phyloP scores from a whole-genome alignment of 495 filamentous ascomycete species.

The Aspergillus biplanus region DNA sequence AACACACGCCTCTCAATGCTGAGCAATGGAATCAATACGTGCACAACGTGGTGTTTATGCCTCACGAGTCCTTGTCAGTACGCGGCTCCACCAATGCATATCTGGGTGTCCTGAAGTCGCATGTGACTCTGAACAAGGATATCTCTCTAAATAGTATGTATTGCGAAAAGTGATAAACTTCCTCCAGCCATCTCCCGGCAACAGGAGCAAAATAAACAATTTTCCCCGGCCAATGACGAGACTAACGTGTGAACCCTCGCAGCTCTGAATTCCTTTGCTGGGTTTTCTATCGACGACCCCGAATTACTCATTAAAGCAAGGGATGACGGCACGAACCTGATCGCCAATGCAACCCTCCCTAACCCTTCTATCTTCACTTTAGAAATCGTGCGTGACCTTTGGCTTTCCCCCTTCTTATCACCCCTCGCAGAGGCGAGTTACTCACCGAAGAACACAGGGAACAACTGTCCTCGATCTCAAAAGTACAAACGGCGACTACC shows the following conservation, averaged over 20 bases:
- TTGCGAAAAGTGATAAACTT: neutral
- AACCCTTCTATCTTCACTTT: slow-evolving; percentile 44
- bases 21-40: slow-evolving; percentile 41
- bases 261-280: slow-evolving; percentile 38
- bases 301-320: slow-evolving; percentile 27
- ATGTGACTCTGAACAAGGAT: slow-evolving; percentile 43
- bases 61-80: slow-evolving; percentile 35
- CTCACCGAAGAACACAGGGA: slow-evolving; percentile 22
- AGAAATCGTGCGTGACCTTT: slow-evolving; percentile 32
- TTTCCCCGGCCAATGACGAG: slow-evolving; percentile 21
- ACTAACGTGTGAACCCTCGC: neutral
- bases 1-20: slow-evolving; percentile 31
- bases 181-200: neutral
- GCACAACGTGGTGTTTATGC: slow-evolving; percentile 35
- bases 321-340: slow-evolving; percentile 37
- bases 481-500: slow-evolving; percentile 27
- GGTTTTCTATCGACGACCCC: slow-evolving; percentile 33
- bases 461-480: slow-evolving; percentile 40
- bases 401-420: neutral
- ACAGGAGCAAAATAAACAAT: slow-evolving; percentile 15
- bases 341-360: slow-evolving; percentile 42
- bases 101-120: slow-evolving; percentile 38
- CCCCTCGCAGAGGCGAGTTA: neutral
- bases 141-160: slow-evolving; percentile 39
- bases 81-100: slow-evolving; percentile 38